A percentile compares a stretch with the other conserved stretches of the same genome.
Conservation (phyloP, 805 yeast genomes). For the Myxozyma neotropica region DNA sequence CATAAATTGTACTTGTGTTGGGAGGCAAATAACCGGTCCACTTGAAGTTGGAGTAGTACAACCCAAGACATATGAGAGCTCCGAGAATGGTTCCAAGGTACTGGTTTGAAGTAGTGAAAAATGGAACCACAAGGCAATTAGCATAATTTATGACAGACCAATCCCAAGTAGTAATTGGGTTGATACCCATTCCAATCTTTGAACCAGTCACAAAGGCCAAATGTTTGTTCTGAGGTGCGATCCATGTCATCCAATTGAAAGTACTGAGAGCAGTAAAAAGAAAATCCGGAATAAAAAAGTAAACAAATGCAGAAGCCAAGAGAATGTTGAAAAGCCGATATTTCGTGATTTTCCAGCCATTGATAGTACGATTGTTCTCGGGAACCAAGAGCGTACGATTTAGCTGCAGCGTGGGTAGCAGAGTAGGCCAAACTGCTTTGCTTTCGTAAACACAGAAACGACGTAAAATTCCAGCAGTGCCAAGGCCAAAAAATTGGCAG, state of each 20-base stretch:
- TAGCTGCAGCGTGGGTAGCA: slow-evolving; percentile 55
- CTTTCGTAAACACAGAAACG: slow-evolving; percentile 61
- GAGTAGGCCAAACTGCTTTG: slow-evolving; percentile 64
- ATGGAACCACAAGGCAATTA: slow-evolving; percentile 44
- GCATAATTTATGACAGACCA: slow-evolving; percentile 55
- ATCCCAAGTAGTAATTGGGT: slow-evolving; percentile 68
- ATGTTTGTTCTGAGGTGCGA: slow-evolving; percentile 55
- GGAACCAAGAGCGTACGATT: slow-evolving; percentile 22
- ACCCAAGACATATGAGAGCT: slow-evolving; percentile 55
- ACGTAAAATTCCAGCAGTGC: slow-evolving; percentile 66
- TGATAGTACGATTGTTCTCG: slow-evolving; percentile 42
- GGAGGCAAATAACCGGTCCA: slow-evolving; percentile 48
- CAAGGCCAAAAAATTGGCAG: slow-evolving; percentile 66
- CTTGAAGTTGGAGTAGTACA: slow-evolving; percentile 55
- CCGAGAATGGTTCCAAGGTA: slow-evolving; percentile 49
- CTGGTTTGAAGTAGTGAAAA: slow-evolving; percentile 49
- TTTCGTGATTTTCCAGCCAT: slow-evolving; percentile 63
- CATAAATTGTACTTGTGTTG: slow-evolving; percentile 50
- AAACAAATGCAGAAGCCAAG: slow-evolving; percentile 48
- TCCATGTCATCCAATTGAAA: slow-evolving; percentile 67
- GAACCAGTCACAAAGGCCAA: slow-evolving; percentile 69
- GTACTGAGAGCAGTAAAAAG: slow-evolving; percentile 61
- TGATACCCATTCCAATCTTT: slow-evolving; percentile 60
- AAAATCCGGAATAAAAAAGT: slow-evolving; percentile 65
- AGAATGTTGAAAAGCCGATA: slow-evolving; percentile 52